phyloP scores from a whole-genome alignment of 495 filamentous ascomycete genomes.

The Oidiodendron maius region DNA sequence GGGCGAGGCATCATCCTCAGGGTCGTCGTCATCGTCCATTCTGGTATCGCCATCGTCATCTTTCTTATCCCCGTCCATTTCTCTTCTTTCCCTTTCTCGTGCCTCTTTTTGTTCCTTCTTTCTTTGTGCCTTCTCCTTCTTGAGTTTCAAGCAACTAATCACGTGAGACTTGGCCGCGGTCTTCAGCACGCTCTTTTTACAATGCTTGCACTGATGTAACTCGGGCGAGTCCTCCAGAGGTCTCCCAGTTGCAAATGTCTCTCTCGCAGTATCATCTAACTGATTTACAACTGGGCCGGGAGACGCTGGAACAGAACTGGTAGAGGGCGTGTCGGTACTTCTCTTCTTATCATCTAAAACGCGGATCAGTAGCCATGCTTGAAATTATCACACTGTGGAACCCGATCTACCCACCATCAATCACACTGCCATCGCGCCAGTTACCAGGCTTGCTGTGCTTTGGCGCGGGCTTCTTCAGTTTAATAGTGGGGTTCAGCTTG shows the following conservation, averaged over 20 bases:
- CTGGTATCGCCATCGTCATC: constrained; percentile 54
- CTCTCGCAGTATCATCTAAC: constrained; percentile 60
- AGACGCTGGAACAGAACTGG: constrained; percentile 31
- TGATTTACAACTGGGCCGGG: constrained; percentile 61
- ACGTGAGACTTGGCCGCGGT: constrained; percentile 59
- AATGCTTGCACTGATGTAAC: constrained; percentile 71
- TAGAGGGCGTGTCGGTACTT: constrained; percentile 26
- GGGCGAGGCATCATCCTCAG: constrained; percentile 50
- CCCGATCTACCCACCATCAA: constrained; percentile 49
- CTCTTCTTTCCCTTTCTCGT: constrained; percentile 43
- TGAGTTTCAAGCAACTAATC: constrained; percentile 63
- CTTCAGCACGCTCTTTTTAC: constrained; percentile 67
- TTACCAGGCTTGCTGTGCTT: constrained; percentile 53
- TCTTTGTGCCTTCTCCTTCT: constrained; percentile 67
- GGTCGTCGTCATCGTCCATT: constrained; percentile 79
- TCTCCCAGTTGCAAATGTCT: constrained; percentile 67
- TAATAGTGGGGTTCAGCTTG: constrained; percentile 48
- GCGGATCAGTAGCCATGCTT: too few species aligned
- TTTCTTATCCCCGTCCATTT: constrained; percentile 53
- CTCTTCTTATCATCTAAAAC: constrained; percentile 41
- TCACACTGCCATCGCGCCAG: constrained; percentile 44
- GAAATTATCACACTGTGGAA: too few species aligned
- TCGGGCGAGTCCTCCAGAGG: constrained; percentile 66
- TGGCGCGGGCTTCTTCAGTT: constrained; percentile 58
- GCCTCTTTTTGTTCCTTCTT: constrained; percentile 72